These are phyloP conservation scores for Saccharomycopsis babjevae DNA, from an alignment of 805 yeast species.

Conservation along the genomic window DNA sequence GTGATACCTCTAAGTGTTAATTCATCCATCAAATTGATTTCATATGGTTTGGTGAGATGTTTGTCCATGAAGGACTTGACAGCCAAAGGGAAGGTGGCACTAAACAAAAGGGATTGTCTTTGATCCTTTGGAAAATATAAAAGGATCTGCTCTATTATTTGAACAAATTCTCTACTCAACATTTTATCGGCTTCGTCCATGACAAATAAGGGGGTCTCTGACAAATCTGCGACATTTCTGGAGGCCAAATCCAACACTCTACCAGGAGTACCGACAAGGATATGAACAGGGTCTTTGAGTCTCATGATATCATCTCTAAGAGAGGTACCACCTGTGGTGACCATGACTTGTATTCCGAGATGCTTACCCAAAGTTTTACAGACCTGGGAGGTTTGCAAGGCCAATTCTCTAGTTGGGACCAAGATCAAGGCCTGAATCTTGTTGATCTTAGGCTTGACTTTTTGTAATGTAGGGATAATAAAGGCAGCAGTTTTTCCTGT, in stretches of 20 bases:
- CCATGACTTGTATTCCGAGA: slow-evolving; percentile 88
- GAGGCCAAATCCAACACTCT: slow-evolving; percentile 91
- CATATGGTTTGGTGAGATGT: slow-evolving; percentile 85
- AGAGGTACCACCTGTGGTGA: slow-evolving; percentile 95
- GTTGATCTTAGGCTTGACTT: slow-evolving; percentile 70
- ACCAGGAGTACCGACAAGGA: slow-evolving; percentile 96
- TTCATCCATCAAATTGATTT: slow-evolving; percentile 96
- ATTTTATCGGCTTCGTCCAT: slow-evolving; percentile 99
- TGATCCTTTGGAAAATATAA: slow-evolving; percentile 59
- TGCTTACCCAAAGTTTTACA: slow-evolving; percentile 94
- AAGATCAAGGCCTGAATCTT: slow-evolving; percentile 86
- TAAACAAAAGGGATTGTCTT: slow-evolving; percentile 78
- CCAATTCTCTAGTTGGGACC: slow-evolving; percentile 97
- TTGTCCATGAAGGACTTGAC: slow-evolving; percentile 89
- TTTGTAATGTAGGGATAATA: slow-evolving; percentile 86
- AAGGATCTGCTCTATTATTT: slow-evolving; percentile 78
- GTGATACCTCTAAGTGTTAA: slow-evolving; percentile 92
- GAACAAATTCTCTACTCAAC: slow-evolving; percentile 82
- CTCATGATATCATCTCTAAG: slow-evolving; percentile 90
- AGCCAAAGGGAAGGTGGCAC: slow-evolving; percentile 93
- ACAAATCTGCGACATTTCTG: slow-evolving; percentile 76
- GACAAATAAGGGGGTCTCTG: slow-evolving; percentile 76
- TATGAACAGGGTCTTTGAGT: slow-evolving; percentile 85
- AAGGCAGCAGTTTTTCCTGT: slow-evolving; percentile 99
- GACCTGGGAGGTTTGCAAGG: slow-evolving; percentile 94